Base-by-base conservation (phyloP, 768 basidiomycete genomes). In the button mushroom (Agaricus bisporus) region DNA sequence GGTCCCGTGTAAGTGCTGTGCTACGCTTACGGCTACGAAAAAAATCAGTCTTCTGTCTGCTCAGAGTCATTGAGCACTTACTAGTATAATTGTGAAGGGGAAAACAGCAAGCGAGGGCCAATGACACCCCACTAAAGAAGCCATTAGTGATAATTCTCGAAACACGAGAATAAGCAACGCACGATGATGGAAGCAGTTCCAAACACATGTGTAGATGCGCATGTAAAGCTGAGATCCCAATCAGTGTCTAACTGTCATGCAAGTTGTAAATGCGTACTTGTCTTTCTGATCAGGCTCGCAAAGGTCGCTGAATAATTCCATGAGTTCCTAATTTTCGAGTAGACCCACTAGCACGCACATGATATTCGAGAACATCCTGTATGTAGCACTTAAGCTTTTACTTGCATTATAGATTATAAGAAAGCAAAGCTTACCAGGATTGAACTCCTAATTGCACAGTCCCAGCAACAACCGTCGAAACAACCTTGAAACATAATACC, bases 401-500 rank as follows among this genome's bases (percentile, higher is more conserved):
- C 32, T 25, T 4, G 26, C 14, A 22, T 41, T 14, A 11, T 41
- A 4, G 41, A n/a, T 9, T 43, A 20, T 36, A 48, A 37, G 17
- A 8, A 17, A 36, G 32, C 35, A 44, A 20, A 38, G 63, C 68
- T 55, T 56, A 74, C 85, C 86, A 88, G 7, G 81, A 61, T 60
- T 85, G 83, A 3, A 87, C 81, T 4, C 74, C 81, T 4, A 87
- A 71, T 60, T 86, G 85, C 10, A 80, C 79, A 5, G 85, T 86
- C 35, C 81, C 85, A 0, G 84, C 81, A 41, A 89, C 64, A 12
- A 76, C 59, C 12, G 76, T 75, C 4, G 81, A 86, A 32, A 82
- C 73, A 35, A 90, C 61, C 72, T 51, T 70, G 38, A 7, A 52
- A 26, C 25, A 44, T 37, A n/a, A 14, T 48, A 22, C 29, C 9